Conservation (phyloP, 169 alveolate genomes). For the Plasmodium cynomolgi region DNA sequence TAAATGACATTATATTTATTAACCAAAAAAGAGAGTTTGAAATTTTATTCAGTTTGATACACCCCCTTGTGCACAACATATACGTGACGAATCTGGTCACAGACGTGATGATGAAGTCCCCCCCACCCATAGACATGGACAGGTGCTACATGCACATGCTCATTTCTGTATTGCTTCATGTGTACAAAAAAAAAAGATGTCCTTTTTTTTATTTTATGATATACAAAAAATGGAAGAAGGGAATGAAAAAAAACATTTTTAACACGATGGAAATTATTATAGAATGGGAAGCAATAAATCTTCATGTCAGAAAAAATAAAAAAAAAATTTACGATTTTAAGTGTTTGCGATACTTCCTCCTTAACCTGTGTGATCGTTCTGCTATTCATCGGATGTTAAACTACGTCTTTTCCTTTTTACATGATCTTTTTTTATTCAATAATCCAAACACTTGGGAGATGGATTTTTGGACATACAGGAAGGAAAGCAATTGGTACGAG, state of each 20-base stretch:
- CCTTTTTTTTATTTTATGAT: slow-evolving; percentile 49
- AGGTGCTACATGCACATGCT: slow-evolving; percentile 27
- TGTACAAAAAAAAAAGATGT: slow-evolving; percentile 19
- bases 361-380: slow-evolving; percentile 34
- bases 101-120: not conserved
- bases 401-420: slow-evolving; percentile 5
- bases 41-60: slow-evolving; percentile 35
- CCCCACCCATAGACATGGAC: slow-evolving; percentile 9
- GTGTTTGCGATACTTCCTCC: slow-evolving; percentile 23
- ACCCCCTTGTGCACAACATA: slow-evolving; percentile 39
- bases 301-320: not conserved
- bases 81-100: slow-evolving; percentile 5
- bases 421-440: not conserved
- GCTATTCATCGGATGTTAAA: slow-evolving; percentile 8
- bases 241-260: slow-evolving; percentile 21
- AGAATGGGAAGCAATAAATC: slow-evolving; percentile 15
- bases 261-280: not conserved
- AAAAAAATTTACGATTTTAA: slow-evolving; percentile 16
- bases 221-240: slow-evolving; percentile 43
- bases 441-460: slow-evolving; percentile 6
- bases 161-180: slow-evolving; percentile 5
- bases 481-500: slow-evolving; percentile 27
- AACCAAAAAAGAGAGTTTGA: slow-evolving; percentile 53
- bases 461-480: slow-evolving; percentile 19
- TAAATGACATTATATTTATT: not conserved